Conservation (phyloP, 208 protist species). For the Naegleria gruberi region DNA sequence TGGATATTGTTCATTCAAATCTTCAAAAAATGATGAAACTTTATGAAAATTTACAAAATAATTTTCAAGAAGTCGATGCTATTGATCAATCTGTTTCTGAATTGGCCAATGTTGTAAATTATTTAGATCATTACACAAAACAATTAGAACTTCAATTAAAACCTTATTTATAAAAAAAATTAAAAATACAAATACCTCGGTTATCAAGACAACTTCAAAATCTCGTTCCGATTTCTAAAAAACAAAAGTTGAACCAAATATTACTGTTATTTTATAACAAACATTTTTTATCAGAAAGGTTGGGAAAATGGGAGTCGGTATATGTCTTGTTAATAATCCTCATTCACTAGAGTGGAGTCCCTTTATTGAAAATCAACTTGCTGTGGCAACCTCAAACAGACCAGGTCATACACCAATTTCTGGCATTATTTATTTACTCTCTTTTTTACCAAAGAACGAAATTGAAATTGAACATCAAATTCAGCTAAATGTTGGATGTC, state of each 20-base stretch:
- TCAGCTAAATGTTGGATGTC: neutral
- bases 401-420: slow-evolving; percentile 16
- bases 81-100: neutral
- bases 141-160: slow-evolving; percentile 1
- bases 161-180: neutral
- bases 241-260: no score
- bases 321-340: slow-evolving; percentile 3
- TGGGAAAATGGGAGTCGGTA: neutral
- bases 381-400: neutral
- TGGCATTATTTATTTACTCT: neutral
- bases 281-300: no score
- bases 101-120: neutral
- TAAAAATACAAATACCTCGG: no score
- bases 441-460: neutral
- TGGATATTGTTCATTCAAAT: neutral
- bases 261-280: no score
- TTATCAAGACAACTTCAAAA: no score
- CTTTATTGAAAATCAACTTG: slow-evolving; percentile 12
- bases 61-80: neutral
- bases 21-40: neutral
- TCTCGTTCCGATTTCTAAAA: no score
- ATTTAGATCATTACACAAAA: neutral
- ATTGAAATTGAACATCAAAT: slow-evolving; percentile 23
- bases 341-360: neutral
- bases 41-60: neutral